Base-by-base conservation (phyloP, 768 basidiomycete genomes). In the Ramaria rubella region DNA sequence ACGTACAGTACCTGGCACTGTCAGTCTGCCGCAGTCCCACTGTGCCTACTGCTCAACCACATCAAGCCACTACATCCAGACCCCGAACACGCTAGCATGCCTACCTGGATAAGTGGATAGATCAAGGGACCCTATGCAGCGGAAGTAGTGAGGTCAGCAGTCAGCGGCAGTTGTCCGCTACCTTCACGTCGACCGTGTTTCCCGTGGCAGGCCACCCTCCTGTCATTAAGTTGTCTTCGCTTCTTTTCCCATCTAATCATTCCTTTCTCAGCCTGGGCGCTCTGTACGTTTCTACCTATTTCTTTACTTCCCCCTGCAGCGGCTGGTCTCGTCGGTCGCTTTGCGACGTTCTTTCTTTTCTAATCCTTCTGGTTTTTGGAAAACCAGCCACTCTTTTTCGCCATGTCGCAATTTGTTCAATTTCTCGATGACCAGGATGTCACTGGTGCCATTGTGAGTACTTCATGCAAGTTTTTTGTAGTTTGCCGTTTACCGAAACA, bases 401-500 rank as follows among this genome's bases (percentile, higher is more conserved):
- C 49, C 53, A 60, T 58, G 52, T 42, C 58, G 55, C 58, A 24
- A 27, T 42, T 44, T 43, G 17, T 48, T 26, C 34, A 29, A 55
- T 62, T 60, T 57, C 31, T 42, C 58, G 65, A 64, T 64, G 62
- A 50, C 57, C 71, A 68, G 68, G 64, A 38, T 54, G 62, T 65
- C 55, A 62, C 52, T 63, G 63, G 60, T 55, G 64, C 71, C 52
- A 59, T 36, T 21, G 73, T 51, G 69, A 68, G 40, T 75, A 73
- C 49, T 70, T 72, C 38, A 67, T 73, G n/a, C n/a, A n/a, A 36
- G 75, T 79, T 63, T 62, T 75, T 64, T 54, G 46, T 64, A 61
- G 59, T 45, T 57, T 45, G 42, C 46, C 48, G 61, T 30, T 48
- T 8, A n/a, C 46, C 27, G 29, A 30, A 3, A 15, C 12, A 48